phyloP scores from a whole-genome alignment of 306 rosid species.

The Ammopiptanthus mongolicus region DNA sequence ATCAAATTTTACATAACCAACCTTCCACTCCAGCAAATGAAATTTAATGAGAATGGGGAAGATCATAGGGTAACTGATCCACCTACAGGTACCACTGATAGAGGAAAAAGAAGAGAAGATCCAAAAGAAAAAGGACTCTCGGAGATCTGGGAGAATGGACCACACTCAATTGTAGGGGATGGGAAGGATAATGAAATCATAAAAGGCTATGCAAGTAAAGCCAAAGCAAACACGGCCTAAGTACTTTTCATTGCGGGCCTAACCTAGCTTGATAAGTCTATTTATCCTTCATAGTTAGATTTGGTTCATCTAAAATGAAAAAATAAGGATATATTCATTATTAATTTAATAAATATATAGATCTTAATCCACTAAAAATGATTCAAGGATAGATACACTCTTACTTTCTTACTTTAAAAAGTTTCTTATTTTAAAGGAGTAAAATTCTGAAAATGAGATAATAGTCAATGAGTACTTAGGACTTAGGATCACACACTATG shows the following conservation, averaged over 20 bases:
- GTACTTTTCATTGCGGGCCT: slow-evolving; percentile 21
- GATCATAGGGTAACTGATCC: not conserved
- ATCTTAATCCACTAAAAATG: too few species aligned
- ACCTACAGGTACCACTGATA: not conserved
- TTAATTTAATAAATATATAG: too few species aligned
- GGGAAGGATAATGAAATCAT: slow-evolving; percentile 22
- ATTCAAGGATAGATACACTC: too few species aligned
- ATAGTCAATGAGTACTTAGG: not conserved
- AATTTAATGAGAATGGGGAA: slow-evolving; percentile 10
- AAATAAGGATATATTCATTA: too few species aligned
- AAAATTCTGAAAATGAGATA: not conserved
- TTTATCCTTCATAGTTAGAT: too few species aligned
- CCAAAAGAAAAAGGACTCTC: not conserved
- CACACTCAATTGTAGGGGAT: slow-evolving; percentile 27
- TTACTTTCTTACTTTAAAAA: too few species aligned
- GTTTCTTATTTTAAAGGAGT: too few species aligned
- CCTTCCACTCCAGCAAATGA: not conserved
- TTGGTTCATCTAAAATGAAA: too few species aligned
- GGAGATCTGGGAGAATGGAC: slow-evolving; percentile 17
- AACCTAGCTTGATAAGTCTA: slow-evolving; percentile 25
- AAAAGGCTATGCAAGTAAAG: slow-evolving; percentile 24
- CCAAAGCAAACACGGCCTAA: slow-evolving; percentile 19
- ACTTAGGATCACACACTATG: not conserved
- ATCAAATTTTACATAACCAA: not conserved
- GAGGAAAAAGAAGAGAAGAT: slow-evolving; percentile 13